Conservation (phyloP, 768 basidiomycete species). For the Kwoniella sp. region DNA sequence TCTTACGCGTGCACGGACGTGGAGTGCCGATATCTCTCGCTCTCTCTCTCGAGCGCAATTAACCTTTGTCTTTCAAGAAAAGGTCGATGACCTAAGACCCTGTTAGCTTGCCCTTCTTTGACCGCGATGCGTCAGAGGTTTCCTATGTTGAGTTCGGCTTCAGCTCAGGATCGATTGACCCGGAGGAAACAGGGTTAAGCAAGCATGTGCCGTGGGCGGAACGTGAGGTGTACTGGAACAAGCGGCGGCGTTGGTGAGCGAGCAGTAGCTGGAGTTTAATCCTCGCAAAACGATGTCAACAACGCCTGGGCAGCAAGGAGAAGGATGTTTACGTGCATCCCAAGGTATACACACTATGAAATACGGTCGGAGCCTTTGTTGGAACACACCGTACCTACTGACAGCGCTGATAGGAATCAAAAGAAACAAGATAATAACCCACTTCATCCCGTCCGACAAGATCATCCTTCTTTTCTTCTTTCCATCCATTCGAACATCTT, state of each 20-base stretch:
- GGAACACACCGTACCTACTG: neutral
- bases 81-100: neutral
- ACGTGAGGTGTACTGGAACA: neutral
- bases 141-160: too few relatives aligned
- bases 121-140: neutral
- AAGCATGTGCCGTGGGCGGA: conserved; percentile 2
- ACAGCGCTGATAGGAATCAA: conserved; percentile 2
- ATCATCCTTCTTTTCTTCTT: neutral
- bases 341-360: neutral
- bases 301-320: conserved; percentile 5
- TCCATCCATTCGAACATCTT: neutral
- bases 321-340: neutral
- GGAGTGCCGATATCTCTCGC: neutral
- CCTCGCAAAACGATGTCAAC: conserved; percentile 15
- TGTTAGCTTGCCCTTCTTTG: neutral
- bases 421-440: neutral
- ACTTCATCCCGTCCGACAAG: conserved; percentile 7
- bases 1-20: neutral
- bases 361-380: neutral
- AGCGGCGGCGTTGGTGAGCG: neutral
- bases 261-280: neutral
- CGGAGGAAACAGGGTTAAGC: neutral
- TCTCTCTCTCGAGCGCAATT: neutral
- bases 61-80: conserved; percentile 10
- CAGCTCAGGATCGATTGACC: too few relatives aligned